Evolutionary conservation across 2,329 filamentous ascomycete species (phyloP).

Genomic region (Xylaria sp.): DNA sequence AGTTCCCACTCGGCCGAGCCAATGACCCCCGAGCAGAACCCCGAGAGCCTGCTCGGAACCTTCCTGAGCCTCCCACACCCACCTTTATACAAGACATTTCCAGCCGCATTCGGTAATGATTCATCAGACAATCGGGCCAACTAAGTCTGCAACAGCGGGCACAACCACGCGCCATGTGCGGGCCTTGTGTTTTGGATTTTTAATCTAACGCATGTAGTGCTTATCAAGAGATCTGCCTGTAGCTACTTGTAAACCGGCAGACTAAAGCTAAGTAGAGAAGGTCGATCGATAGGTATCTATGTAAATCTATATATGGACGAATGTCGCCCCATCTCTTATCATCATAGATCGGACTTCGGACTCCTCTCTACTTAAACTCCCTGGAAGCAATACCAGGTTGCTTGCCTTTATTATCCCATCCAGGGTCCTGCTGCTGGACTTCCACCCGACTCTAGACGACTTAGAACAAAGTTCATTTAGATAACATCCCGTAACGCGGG

Average conservation of each 20-base stretch:
- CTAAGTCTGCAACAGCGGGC: constrained; percentile 1
- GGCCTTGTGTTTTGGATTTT: constrained; percentile 13
- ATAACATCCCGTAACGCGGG: not conserved
- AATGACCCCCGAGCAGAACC: constrained; percentile 13
- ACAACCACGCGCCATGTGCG: constrained; percentile 3
- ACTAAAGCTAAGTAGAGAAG: constrained; percentile 8
- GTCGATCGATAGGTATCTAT: not conserved
- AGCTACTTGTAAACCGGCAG: not conserved
- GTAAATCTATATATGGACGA: constrained; percentile 30
- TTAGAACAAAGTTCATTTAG: not conserved
- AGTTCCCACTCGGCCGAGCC: constrained; percentile 9
- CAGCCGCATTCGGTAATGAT: constrained; percentile 34
- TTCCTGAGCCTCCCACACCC: constrained; percentile 11
- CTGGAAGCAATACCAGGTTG: not conserved
- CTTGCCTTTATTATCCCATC: constrained; percentile 8
- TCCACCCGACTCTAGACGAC: not conserved
- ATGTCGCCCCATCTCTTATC: constrained; percentile 20
- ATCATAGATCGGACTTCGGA: constrained; percentile 5
- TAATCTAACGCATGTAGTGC: constrained; percentile 20
- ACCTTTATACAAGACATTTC: constrained; percentile 12
- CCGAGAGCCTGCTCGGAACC: not conserved
- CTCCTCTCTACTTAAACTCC: constrained; percentile 6
- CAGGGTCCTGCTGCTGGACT: constrained; percentile 4
- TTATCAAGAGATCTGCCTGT: constrained; percentile 27
- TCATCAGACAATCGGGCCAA: constrained; percentile 33